Percentiles rank a stretch among this genome's conserved stretches.
Conservation (phyloP, 1,139 yeast species). For the Hyphopichia khmerensis region DNA sequence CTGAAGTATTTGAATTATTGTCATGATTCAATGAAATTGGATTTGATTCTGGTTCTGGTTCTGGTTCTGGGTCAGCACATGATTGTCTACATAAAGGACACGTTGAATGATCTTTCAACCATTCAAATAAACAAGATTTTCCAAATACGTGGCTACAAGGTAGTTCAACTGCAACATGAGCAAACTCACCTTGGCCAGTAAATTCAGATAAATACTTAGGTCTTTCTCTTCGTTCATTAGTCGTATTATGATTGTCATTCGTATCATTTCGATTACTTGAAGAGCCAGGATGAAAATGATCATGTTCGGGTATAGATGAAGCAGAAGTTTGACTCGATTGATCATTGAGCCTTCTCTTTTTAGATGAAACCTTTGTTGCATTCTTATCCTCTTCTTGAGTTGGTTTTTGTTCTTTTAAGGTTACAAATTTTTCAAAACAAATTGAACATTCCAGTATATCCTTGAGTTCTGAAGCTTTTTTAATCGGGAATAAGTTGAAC, state of each 20-base stretch:
- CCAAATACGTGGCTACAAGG: slow-evolving; percentile 87
- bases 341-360: slow-evolving; percentile 6
- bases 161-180: slow-evolving; percentile 66
- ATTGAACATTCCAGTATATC: slow-evolving; percentile 54
- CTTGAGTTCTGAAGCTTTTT: slow-evolving; percentile 24
- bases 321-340: background rate
- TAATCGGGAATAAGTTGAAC: slow-evolving; percentile 49
- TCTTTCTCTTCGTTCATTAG: background rate
- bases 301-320: slow-evolving; percentile 6
- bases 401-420: slow-evolving; percentile 3
- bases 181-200: slow-evolving; percentile 26
- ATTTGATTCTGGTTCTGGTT: background rate
- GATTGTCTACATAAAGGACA: slow-evolving; percentile 80
- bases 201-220: slow-evolving; percentile 24
- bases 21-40: background rate
- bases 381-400: background rate
- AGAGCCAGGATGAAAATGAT: slow-evolving; percentile 6
- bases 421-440: slow-evolving; percentile 59
- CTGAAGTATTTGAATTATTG: background rate
- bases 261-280: too few species aligned
- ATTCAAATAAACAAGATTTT: slow-evolving; percentile 65
- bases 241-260: too few species aligned
- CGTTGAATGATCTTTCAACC: slow-evolving; percentile 67
- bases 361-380: background rate
- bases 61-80: slow-evolving; percentile 4